Evolutionary conservation across 495 filamentous ascomycete genomes (phyloP), one percentile per base, ranked within the genome.

Genomic region (Evansstolkia leycettana): DNA sequence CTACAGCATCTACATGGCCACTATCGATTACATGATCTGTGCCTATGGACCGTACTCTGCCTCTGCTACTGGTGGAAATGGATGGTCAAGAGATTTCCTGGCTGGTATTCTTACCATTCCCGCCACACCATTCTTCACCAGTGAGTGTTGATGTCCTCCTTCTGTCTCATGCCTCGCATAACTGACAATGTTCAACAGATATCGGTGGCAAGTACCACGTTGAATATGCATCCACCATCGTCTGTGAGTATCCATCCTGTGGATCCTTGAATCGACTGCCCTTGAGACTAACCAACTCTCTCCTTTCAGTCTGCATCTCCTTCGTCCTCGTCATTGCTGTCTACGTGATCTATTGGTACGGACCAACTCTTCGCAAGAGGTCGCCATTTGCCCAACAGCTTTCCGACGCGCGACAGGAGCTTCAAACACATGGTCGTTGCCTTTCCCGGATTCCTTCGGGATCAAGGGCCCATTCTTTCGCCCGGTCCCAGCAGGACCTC

Each of bases 321-420:
- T 52, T 78, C 24, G 30, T 82, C 2, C 65, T 89, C n/a, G 79
- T 85, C 8, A 48, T 70, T 16, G 74, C 81, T 5, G 76, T 88
- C 15, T 89, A 84, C 45, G 62, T 78, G 24, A 78, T 88, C 42
- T 89, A 89, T 65, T 82, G 67, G 65, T 73, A 79, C 34, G 84
- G 84, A 0, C 81, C 81, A 0, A 42, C 39, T 1, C 66, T 89
- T 5, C 72, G 84, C 17, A 70, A 72, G 48, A 67, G 76, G 1
- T 84, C 78, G 11, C 73, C 73, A 0, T 88, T 89, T 46, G 83
- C 84, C 6, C 77, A 87, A 58, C 68, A 71, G 30, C 54, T 84
- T n/a, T 66, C 68, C 24, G 60, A 71, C 23, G 73, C 70, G 6
- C 57, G 63, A 11, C 49, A 58, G 8, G 64, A 75, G 10, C 46